Percentiles rank a stretch among this genome's conserved stretches.
Evolutionary conservation across 2,329 filamentous ascomycete species (phyloP).

Genomic region (Claviceps quebecensis): DNA sequence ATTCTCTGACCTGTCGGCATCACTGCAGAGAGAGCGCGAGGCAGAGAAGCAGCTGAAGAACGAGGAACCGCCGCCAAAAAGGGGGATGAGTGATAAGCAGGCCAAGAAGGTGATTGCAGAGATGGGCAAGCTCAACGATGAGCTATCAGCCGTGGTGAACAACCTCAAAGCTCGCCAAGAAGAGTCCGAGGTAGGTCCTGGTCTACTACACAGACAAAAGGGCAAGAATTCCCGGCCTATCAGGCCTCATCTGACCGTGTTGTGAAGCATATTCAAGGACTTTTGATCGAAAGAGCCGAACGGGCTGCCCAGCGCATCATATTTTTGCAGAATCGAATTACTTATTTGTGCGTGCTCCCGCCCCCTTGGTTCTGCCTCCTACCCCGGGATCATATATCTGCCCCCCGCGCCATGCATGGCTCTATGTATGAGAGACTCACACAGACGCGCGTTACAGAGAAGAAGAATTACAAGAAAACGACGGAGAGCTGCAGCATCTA

Average conservation of each 20-base stretch:
- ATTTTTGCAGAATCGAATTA: slow-evolving; percentile 43
- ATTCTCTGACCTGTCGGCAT: slow-evolving; percentile 25
- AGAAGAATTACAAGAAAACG: slow-evolving; percentile 39
- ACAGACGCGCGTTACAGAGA: slow-evolving; percentile 25
- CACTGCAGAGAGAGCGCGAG: slow-evolving; percentile 17
- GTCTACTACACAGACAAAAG: not conserved
- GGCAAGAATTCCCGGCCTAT: too few relatives aligned
- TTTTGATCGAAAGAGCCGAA: slow-evolving; percentile 45
- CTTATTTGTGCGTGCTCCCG: slow-evolving; percentile 34
- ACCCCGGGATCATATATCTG: too few relatives aligned
- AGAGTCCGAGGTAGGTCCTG: slow-evolving; percentile 38
- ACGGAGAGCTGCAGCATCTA: slow-evolving; percentile 46
- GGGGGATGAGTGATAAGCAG: slow-evolving; percentile 20
- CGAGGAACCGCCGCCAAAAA: slow-evolving; percentile 15
- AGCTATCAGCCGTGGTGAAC: slow-evolving; percentile 34
- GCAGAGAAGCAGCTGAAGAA: slow-evolving; percentile 14
- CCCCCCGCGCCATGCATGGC: too few relatives aligned
- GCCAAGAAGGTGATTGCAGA: slow-evolving; percentile 24
- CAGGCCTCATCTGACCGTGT: not conserved
- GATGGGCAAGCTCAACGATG: slow-evolving; percentile 29
- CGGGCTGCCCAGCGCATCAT: slow-evolving; percentile 43
- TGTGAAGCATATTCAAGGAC: slow-evolving; percentile 42
- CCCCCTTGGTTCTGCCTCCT: not conserved
- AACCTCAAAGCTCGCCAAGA: slow-evolving; percentile 42
- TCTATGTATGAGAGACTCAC: not conserved